Evolutionary conservation across 192 early-diverging fungal genomes (phyloP).

Genomic region (Coemansia sp.): DNA sequence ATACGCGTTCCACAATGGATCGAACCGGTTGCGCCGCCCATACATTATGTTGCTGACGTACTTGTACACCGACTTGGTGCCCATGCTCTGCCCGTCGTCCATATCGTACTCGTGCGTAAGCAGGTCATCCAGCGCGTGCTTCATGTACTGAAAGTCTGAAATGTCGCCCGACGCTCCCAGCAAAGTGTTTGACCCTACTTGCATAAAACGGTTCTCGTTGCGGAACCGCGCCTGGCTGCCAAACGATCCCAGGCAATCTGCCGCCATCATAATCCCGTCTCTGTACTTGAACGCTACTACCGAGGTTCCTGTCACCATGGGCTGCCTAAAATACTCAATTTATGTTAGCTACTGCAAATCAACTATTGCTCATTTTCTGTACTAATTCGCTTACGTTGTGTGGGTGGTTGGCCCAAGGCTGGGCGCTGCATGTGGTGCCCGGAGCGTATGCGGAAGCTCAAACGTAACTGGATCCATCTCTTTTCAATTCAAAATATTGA

Average conservation of each 20-base stretch:
- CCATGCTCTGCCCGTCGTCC: conserved; percentile 86
- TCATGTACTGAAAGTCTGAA: conserved; percentile 89
- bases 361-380: no score
- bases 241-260: conserved; percentile 94
- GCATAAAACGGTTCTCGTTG: conserved; percentile 77
- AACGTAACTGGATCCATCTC: conserved; percentile 36
- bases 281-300: conserved; percentile 94
- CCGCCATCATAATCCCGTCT: conserved; percentile 95
- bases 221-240: conserved; percentile 91
- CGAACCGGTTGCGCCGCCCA: conserved; percentile 77
- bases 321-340: conserved; percentile 38
- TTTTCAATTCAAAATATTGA: background rate
- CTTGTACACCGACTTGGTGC: conserved; percentile 85
- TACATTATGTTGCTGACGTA: conserved; percentile 92
- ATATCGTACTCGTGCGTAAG: conserved; percentile 84
- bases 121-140: conserved; percentile 77
- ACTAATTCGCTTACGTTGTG: conserved; percentile 56
- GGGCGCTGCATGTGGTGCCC: conserved; percentile 40
- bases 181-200: conserved; percentile 82
- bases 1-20: conserved; percentile 96
- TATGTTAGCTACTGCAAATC: background rate
- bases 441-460: conserved; percentile 33
- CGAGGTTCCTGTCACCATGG: conserved; percentile 91
- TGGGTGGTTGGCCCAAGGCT: conserved; percentile 54
- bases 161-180: conserved; percentile 92